These are phyloP conservation scores for Populus euphratica DNA, from an alignment of 345 rosid species.

Conservation along the genomic window DNA sequence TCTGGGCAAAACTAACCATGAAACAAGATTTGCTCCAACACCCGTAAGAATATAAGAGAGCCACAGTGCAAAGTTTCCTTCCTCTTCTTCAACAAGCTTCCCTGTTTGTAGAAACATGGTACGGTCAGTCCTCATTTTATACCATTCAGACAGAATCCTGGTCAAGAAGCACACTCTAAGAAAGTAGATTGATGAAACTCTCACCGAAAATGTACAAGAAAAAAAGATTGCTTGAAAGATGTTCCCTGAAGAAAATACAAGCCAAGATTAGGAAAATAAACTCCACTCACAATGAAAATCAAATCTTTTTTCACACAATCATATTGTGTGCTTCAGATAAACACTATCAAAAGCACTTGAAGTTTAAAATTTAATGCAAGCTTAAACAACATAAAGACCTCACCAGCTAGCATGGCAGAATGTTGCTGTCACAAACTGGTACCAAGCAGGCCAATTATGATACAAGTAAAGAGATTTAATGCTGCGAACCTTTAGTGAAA, in stretches of 20 bases:
- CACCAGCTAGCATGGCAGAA: constrained; percentile 95
- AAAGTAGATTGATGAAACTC: constrained; percentile 25
- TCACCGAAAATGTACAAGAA: constrained; percentile 94
- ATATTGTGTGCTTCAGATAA: background rate
- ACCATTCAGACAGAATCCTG: background rate
- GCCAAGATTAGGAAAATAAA: background rate
- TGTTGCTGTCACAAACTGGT: constrained; percentile 86
- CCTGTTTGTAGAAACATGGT: constrained; percentile 36
- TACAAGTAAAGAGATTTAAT: constrained; percentile 70
- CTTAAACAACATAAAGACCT: constrained; percentile 24
- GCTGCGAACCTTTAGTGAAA: constrained; percentile 38
- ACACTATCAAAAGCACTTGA: background rate
- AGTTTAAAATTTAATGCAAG: background rate
- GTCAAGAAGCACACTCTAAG: background rate
- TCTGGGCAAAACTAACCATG: constrained; percentile 88
- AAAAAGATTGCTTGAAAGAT: constrained; percentile 94
- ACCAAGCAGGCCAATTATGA: constrained; percentile 78
- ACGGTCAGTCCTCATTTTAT: too few species aligned
- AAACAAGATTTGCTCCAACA: constrained; percentile 85
- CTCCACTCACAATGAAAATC: background rate
- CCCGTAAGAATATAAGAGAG: constrained; percentile 73
- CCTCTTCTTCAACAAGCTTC: constrained; percentile 95
- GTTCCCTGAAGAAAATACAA: constrained; percentile 56
- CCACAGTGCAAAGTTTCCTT: constrained; percentile 79
- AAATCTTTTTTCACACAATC: background rate